Base-by-base conservation (phyloP, 2,329 filamentous ascomycete species). In the Alternaria longipes region DNA sequence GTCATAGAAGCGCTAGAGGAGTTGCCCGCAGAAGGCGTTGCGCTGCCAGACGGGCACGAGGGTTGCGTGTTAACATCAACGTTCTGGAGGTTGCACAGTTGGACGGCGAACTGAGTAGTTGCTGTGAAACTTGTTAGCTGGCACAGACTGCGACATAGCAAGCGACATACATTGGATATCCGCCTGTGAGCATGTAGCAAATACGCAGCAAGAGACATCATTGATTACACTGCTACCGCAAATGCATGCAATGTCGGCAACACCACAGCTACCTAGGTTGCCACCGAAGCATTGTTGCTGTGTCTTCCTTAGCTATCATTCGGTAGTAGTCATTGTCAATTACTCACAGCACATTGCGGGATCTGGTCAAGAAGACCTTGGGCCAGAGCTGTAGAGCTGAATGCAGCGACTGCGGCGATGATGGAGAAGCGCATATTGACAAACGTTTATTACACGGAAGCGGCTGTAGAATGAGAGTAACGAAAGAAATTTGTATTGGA, bases 151-250 rank as follows among this genome's bases (percentile, higher is more conserved):
- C 32, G 30, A 14, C 16, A 49, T 49, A 28, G 45, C 12, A 34
- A 49, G 45, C 18, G 45, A 49, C 28, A 9, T 49, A 68, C 67
- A 53, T 3, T 54, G 5, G 14, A 68, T 65, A 38, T 71, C 38
- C 75, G 81, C 63, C 60, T 82, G n/a, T 77, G 50, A 53, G 69
- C 81, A 83, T 8, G 68, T 59, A 9, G 70, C 66, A 56, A 77
- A 74, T 34, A 82, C 79, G 62, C 81, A 83, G 76, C 81, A 83
- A n/a, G 79, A 74, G n/a, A 83, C 72, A 16, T 64, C 68, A 44
- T 67, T 60, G 56, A 83, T 78, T 30, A 79, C 71, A 2, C 61
- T 63, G 71, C 79, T 81, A 22, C 65, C 67, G 72, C 81, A 83
- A 62, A 83, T 82, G 69, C 81, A 83, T 41, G 71, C 72, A 57